These are phyloP conservation scores for Thelephora aurantiotincta DNA, from an alignment of 768 basidiomycete species.

Conservation along the genomic window DNA sequence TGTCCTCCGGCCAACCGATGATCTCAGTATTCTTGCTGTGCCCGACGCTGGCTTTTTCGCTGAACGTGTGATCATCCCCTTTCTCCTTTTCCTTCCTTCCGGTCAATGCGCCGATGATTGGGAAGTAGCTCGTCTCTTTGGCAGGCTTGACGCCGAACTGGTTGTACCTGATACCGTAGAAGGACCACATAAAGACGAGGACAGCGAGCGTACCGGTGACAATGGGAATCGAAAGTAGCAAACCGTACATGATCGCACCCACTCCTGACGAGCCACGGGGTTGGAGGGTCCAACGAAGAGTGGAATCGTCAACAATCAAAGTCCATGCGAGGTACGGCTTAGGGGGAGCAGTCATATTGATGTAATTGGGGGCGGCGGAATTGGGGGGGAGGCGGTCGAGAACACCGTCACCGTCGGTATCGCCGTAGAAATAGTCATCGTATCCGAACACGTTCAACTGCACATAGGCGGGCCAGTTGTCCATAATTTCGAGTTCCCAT, in stretches of 20 bases:
- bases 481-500: conserved; percentile 86
- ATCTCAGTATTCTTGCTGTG: conserved; percentile 52
- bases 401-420: conserved; percentile 74
- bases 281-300: conserved; percentile 61
- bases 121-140: conserved; percentile 72
- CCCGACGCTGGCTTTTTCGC: conserved; percentile 50
- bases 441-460: conserved; percentile 87
- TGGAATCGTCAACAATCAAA: conserved; percentile 62
- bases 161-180: conserved; percentile 94
- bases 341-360: conserved; percentile 88
- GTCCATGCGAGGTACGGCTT: conserved; percentile 83
- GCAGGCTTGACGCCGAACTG: conserved; percentile 75
- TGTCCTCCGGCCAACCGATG: conserved; percentile 95
- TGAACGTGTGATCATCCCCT: conserved; percentile 42
- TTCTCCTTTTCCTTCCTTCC: conserved; percentile 58
- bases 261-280: conserved; percentile 75
- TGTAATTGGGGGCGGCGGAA: conserved; percentile 67
- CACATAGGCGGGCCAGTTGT: conserved; percentile 78
- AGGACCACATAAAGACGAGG: conserved; percentile 84
- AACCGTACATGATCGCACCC: conserved; percentile 78
- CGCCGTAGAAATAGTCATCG: conserved; percentile 89
- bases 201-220: conserved; percentile 78
- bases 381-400: conserved; percentile 89
- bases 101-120: conserved; percentile 57
- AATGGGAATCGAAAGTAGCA: conserved; percentile 68